A percentile compares a stretch with the other conserved stretches of the same genome.
These are phyloP conservation scores for Wickerhamiella musiphila DNA, from an alignment of 805 yeast species.

Conservation along the genomic window DNA sequence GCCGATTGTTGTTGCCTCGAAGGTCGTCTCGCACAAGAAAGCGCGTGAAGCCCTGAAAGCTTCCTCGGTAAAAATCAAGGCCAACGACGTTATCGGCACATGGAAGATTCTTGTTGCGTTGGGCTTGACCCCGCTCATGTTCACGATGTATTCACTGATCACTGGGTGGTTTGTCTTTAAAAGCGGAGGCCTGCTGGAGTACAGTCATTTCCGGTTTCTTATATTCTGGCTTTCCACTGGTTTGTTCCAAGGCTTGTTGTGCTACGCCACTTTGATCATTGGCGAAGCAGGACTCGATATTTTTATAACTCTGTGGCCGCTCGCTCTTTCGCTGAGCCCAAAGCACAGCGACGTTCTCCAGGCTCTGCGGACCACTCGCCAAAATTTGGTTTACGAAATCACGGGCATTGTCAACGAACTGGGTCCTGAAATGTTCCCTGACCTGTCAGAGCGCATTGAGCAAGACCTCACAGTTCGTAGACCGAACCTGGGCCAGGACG, in stretches of 20 bases:
- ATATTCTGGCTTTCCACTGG: slow-evolving; percentile 19
- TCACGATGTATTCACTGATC: slow-evolving; percentile 53
- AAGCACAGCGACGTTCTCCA: slow-evolving; percentile 24
- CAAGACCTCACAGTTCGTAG: slow-evolving; percentile 9
- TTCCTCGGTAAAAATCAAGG: slow-evolving; percentile 79
- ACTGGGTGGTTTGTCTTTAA: slow-evolving; percentile 23
- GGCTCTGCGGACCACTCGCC: slow-evolving; percentile 43
- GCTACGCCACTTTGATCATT: slow-evolving; percentile 68
- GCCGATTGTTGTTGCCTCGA: slow-evolving; percentile 73
- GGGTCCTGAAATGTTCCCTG: slow-evolving; percentile 79
- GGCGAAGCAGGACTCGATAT: slow-evolving; percentile 92
- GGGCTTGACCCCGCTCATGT: slow-evolving; percentile 76
- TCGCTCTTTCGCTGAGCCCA: slow-evolving; percentile 33
- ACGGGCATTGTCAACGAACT: slow-evolving; percentile 62
- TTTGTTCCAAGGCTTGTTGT: slow-evolving; percentile 43
- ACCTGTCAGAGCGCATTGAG: slow-evolving; percentile 31
- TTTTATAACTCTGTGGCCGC: slow-evolving; percentile 65
- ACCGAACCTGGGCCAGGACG: slow-evolving; percentile 6
- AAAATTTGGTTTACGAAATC: slow-evolving; percentile 48
- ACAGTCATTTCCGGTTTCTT: slow-evolving; percentile 14
- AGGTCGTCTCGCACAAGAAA: slow-evolving; percentile 52
- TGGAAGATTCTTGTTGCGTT: slow-evolving; percentile 88
- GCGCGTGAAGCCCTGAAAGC: slow-evolving; percentile 65
- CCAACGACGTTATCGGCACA: slow-evolving; percentile 88
- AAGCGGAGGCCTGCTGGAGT: slow-evolving; percentile 15